These are phyloP conservation scores for Arxiozyma bovina DNA, from an alignment of 1,139 yeast species.

Conservation along the genomic window DNA sequence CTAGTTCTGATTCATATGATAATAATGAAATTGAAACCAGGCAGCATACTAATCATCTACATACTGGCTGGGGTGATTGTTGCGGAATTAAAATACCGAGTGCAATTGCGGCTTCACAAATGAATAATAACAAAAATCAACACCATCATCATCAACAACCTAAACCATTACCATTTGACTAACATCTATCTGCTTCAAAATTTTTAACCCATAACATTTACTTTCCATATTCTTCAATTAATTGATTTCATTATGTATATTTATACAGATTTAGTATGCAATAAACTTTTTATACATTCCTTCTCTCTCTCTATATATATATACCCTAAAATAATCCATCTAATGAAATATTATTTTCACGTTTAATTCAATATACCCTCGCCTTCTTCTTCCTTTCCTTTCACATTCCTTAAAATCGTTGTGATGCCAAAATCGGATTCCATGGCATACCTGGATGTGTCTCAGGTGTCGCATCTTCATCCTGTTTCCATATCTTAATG, in stretches of 20 bases:
- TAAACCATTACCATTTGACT: conserved; percentile 70
- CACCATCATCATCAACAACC: conserved; percentile 9
- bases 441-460: conserved; percentile 43
- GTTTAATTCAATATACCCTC: neutral
- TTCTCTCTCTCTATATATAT: neutral
- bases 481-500: conserved; percentile 74
- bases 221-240: neutral
- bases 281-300: neutral
- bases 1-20: conserved; percentile 22
- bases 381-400: neutral
- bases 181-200: conserved; percentile 8
- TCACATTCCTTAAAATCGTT: conserved; percentile 19
- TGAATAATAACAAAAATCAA: conserved; percentile 29
- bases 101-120: conserved; percentile 80
- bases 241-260: too few relatives aligned
- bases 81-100: conserved; percentile 96
- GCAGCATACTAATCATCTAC: conserved; percentile 14
- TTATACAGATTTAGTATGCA: too few relatives aligned
- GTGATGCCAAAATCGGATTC: conserved; percentile 33
- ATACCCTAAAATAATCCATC: neutral
- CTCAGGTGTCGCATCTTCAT: conserved; percentile 38
- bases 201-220: neutral
- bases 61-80: conserved; percentile 89
- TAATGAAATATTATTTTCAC: neutral
- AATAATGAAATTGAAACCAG: neutral